Evolutionary conservation across 805 yeast species (phyloP), one percentile per base, ranked within the genome.

Genomic region (Pichia cabralensis): DNA sequence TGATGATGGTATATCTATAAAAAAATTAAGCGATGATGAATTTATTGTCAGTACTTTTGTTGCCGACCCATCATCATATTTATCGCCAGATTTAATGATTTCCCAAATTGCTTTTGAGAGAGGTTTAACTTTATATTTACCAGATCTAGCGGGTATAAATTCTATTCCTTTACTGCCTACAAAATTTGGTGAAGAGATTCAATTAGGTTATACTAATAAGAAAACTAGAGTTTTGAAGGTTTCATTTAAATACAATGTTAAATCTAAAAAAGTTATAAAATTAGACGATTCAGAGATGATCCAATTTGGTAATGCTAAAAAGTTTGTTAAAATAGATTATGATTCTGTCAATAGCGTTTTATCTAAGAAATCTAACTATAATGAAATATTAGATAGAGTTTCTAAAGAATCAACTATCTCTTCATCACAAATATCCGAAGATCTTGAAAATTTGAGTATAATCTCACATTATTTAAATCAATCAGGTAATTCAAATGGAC

Each of bases 1-100:
- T 39, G 98, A 89, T 55, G 98, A 89, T 56, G 98, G 96, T 30
- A 65, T 89, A 19, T 74, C 95, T 1, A 61, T 89, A 14, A 46
- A 20, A 42, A 43, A 19, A 33, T 34, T 43, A 4, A 46, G 48
- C 1, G 44, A 52, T 1, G 51, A 55, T 3, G 49, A 49, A 11
- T 71, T 60, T 44, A 58, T 62, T 8, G 44, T 88, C 5, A 69
- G 78, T 21, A 65, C 85, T 2, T 95, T 81, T 53, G 73, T 89
- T 42, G 96, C 97, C 1, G 86, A 89, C 53, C 96, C 96, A 0
- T 65, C 84, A 0, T 78, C 95, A 0, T 71, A 67, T 42, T 55
- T 83, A 37, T 53, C 50, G 15, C 66, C 67, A 2, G 40, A 46
- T 6, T 42, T 51, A 12, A 42, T 48, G 3, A 42, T 76, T 17